Conservation (phyloP, 2,329 filamentous ascomycete genomes). For the Diaporthe citriasiana region DNA sequence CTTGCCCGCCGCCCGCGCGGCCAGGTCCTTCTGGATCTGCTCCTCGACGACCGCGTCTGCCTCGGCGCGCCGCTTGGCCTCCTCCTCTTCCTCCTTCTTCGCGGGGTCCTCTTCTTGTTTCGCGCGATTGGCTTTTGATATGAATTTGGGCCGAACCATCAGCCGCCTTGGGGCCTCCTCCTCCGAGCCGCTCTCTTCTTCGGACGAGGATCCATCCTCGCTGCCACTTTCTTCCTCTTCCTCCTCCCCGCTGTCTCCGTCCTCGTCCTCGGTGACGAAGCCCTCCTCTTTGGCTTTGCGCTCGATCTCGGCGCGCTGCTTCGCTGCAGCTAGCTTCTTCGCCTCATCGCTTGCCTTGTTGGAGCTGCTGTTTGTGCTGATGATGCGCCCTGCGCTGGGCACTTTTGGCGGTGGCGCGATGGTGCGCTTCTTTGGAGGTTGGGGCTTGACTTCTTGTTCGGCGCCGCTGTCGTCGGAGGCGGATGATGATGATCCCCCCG, state of each 20-base stretch:
- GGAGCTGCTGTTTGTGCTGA: conserved; percentile 62
- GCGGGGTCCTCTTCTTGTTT: conserved; percentile 45
- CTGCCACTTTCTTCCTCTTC: conserved; percentile 52
- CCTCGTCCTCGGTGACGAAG: conserved; percentile 71
- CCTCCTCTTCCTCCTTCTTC: conserved; percentile 60
- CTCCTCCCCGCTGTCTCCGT: conserved; percentile 59
- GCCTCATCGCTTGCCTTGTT: conserved; percentile 63
- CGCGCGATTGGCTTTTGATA: conserved; percentile 70
- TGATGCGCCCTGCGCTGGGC: conserved; percentile 69
- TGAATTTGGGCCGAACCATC: conserved; percentile 75
- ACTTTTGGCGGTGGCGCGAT: conserved; percentile 70
- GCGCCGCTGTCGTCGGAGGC: conserved; percentile 66
- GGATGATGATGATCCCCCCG: conserved; percentile 64
- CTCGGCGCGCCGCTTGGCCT: conserved; percentile 76
- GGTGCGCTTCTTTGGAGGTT: conserved; percentile 50
- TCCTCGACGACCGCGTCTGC: conserved; percentile 88
- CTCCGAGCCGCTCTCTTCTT: conserved; percentile 65
- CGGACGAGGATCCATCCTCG: conserved; percentile 54
- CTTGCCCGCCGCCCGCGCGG: conserved; percentile 80
- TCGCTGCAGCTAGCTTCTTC: conserved; percentile 62
- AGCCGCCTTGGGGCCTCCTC: conserved; percentile 69
- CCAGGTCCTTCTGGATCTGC: conserved; percentile 86
- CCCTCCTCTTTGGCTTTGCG: conserved; percentile 70
- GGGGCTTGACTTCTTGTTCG: conserved; percentile 49
- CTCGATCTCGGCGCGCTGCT: conserved; percentile 58